These are phyloP conservation scores for Trifolium subterraneum DNA, from an alignment of 306 rosid genomes.

Conservation along the genomic window DNA sequence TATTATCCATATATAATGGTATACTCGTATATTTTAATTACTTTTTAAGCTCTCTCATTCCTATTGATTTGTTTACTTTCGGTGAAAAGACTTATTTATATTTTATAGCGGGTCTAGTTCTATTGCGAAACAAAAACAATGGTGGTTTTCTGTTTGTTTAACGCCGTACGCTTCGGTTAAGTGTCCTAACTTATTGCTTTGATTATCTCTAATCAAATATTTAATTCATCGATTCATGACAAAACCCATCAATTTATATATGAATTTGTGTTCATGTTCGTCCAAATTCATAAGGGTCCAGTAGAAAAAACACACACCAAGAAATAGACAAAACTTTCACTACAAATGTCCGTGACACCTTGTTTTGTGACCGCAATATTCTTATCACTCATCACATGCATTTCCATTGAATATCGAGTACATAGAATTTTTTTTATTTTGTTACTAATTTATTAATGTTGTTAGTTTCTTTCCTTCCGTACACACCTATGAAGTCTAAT, in stretches of 20 bases:
- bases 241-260: slow-evolving; percentile 24
- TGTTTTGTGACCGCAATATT: slow-evolving; percentile 31
- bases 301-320: slow-evolving; percentile 32
- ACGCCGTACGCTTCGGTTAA: slow-evolving; percentile 23
- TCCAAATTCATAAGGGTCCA: slow-evolving; percentile 56
- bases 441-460: not conserved
- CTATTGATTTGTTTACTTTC: too few relatives aligned
- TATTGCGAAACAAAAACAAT: too few relatives aligned
- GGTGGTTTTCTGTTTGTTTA: slow-evolving; percentile 10
- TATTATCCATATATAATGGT: too few relatives aligned
- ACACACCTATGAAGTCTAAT: slow-evolving; percentile 31
- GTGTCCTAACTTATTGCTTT: slow-evolving; percentile 24
- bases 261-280: slow-evolving; percentile 36
- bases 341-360: slow-evolving; percentile 49
- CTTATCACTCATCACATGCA: slow-evolving; percentile 45
- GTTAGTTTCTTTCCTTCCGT: slow-evolving; percentile 23
- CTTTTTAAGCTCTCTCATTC: too few relatives aligned
- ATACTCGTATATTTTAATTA: too few relatives aligned
- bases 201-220: slow-evolving; percentile 44
- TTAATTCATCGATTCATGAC: slow-evolving; percentile 33
- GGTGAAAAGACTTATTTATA: too few relatives aligned
- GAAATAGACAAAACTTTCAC: slow-evolving; percentile 54
- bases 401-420: slow-evolving; percentile 33
- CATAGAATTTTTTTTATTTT: not conserved
- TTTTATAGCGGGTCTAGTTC: too few relatives aligned